Percentiles rank a stretch among this genome's conserved stretches.
Evolutionary conservation across 805 yeast genomes (phyloP).

Genomic region (Spencermartinsiella europaea): DNA sequence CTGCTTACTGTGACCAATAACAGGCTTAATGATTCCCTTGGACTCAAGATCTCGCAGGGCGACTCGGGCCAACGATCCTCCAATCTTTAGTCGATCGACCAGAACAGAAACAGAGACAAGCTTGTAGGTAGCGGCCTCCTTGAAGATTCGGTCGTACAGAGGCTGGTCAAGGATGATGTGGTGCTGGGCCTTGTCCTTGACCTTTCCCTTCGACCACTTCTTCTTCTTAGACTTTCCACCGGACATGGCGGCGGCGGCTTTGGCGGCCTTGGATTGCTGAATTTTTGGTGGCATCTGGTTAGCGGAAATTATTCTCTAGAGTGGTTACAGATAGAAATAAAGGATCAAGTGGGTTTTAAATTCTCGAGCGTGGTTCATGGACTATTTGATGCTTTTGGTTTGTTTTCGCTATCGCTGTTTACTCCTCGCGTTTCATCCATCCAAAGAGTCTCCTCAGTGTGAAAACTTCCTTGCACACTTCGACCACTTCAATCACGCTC

Average conservation of each 20-base stretch:
- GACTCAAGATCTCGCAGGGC: constrained; percentile 94
- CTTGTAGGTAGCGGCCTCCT: constrained; percentile 99
- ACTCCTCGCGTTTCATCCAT: too few species aligned
- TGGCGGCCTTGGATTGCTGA: constrained; percentile 99
- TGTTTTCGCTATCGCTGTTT: too few species aligned
- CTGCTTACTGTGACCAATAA: constrained; percentile 94
- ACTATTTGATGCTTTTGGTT: too few species aligned
- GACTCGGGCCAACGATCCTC: constrained; percentile 98
- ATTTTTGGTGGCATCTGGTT: constrained; percentile 94
- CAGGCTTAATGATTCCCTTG: constrained; percentile 92
- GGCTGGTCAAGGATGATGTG: constrained; percentile 96
- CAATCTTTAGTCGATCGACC: constrained; percentile 98
- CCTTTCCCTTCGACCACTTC: constrained; percentile 99
- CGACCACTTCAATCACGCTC: too few species aligned
- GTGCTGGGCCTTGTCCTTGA: constrained; percentile 99
- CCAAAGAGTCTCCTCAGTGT: too few species aligned
- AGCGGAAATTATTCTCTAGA: constrained; percentile 1
- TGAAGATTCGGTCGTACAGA: constrained; percentile 97
- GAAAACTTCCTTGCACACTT: too few species aligned
- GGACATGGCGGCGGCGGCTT: constrained; percentile 99
- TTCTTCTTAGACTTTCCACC: constrained; percentile 99
- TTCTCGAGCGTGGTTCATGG: too few species aligned
- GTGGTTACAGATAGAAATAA: too few species aligned
- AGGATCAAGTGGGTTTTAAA: too few species aligned
- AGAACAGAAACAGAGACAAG: constrained; percentile 95